A percentile compares a stretch with the other conserved stretches of the same genome.
Evolutionary conservation across 2,329 filamentous ascomycete genomes (phyloP).

Genomic region (Tolypocladium guangdongense): DNA sequence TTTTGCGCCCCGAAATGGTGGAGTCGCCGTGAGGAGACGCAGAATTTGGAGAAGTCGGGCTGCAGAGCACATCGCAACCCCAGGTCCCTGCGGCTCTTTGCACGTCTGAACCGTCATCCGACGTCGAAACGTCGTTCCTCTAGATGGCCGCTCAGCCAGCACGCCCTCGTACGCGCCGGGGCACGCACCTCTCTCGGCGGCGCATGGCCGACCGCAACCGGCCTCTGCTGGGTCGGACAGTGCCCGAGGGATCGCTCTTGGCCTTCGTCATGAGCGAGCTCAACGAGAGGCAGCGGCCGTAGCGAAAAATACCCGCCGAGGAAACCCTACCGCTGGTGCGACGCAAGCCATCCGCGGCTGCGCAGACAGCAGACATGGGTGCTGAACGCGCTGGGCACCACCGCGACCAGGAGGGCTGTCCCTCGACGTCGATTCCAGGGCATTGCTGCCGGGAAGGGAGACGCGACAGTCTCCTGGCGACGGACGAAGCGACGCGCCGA

Average conservation of each 20-base stretch:
- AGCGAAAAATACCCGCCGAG: not conserved
- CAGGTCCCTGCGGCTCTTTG: not conserved
- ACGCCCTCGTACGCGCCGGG: not conserved
- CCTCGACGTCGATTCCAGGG: not conserved
- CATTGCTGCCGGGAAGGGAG: not conserved
- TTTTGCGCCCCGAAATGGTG: slow-evolving; percentile 10
- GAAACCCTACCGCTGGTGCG: not conserved
- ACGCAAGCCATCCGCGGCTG: not conserved
- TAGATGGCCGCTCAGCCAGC: no score
- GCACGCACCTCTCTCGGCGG: not conserved
- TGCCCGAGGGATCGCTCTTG: not conserved
- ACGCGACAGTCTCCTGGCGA: not conserved
- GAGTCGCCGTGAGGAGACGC: slow-evolving; percentile 9
- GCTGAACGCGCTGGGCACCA: not conserved
- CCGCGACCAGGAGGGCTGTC: not conserved
- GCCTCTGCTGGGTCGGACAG: not conserved
- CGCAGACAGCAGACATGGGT: not conserved
- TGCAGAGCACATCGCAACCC: not conserved
- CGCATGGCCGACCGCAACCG: not conserved
- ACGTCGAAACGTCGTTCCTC: not conserved
- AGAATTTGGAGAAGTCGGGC: slow-evolving; percentile 6
- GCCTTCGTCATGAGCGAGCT: not conserved
- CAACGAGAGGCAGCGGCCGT: not conserved
- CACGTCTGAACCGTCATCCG: not conserved
- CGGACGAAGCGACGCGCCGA: not conserved